phyloP scores from a whole-genome alignment of 768 basidiomycete genomes.

The Leccinum boreale region DNA sequence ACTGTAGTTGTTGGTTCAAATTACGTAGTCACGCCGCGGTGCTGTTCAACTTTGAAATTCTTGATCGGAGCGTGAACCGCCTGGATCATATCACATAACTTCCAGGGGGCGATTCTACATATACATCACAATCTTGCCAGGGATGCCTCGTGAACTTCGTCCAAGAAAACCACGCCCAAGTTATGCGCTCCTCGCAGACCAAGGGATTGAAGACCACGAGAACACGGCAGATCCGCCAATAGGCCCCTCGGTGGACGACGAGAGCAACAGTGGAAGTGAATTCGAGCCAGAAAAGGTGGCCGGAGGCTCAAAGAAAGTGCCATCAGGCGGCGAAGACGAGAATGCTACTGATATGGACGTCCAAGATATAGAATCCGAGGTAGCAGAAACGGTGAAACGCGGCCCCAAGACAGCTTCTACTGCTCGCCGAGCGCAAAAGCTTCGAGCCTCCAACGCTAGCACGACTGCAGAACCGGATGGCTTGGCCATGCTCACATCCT shows the following conservation, averaged over 20 bases:
- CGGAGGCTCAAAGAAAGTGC: conserved; percentile 27
- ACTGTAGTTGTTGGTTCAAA: background rate
- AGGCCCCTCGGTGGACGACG: conserved; percentile 13
- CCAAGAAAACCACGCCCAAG: conserved; percentile 50
- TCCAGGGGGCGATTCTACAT: background rate
- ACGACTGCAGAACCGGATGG: background rate
- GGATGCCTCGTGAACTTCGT: conserved; percentile 56
- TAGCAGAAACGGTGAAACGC: conserved; percentile 14
- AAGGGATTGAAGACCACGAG: conserved; percentile 30
- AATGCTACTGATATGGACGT: conserved; percentile 21
- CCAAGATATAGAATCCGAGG: conserved; percentile 11
- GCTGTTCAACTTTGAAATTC: background rate
- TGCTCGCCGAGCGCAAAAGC: background rate
- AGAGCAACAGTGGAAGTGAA: conserved; percentile 48
- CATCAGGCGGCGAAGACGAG: conserved; percentile 34
- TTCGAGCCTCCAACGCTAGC: background rate
- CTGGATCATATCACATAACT: background rate
- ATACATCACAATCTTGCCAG: background rate
- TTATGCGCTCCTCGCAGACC: conserved; percentile 42
- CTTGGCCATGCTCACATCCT: background rate
- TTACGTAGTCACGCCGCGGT: background rate
- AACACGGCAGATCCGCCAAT: conserved; percentile 42
- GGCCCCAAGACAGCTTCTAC: conserved; percentile 7
- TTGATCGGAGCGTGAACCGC: background rate
- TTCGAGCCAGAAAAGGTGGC: conserved; percentile 45